phyloP scores from a whole-genome alignment of 805 yeast genomes.

The Teunomyces atbi region DNA sequence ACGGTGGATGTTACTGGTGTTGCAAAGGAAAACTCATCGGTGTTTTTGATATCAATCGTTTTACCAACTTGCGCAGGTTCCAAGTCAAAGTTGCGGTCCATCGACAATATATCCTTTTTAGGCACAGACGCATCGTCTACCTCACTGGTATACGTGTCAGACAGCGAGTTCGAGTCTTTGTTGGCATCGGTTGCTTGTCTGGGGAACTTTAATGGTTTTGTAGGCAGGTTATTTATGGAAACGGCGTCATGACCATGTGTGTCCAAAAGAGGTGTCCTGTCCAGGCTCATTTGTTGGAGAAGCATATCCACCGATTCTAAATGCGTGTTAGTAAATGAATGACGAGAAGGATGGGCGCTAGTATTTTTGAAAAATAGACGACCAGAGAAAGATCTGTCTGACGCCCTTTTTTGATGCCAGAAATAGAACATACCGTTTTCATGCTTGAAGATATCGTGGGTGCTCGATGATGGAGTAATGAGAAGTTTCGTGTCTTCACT shows the following conservation, averaged over 20 bases:
- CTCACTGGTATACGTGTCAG: slow-evolving; percentile 43
- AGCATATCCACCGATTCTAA: slow-evolving; percentile 30
- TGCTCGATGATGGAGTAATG: background rate
- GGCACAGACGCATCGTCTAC: slow-evolving; percentile 9
- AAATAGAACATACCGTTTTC: slow-evolving; percentile 27
- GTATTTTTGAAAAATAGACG: background rate
- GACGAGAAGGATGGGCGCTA: background rate
- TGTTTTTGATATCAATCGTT: slow-evolving; percentile 9
- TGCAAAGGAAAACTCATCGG: slow-evolving; percentile 26
- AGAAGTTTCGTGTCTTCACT: slow-evolving; percentile 2
- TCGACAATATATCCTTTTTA: slow-evolving; percentile 8
- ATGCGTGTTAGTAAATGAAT: background rate
- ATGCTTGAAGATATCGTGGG: slow-evolving; percentile 20
- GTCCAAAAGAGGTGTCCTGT: slow-evolving; percentile 1
- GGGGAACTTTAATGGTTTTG: slow-evolving; percentile 33
- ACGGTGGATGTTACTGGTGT: slow-evolving; percentile 22
- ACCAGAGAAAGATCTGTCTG: background rate
- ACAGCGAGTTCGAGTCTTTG: slow-evolving; percentile 37
- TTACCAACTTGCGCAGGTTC: slow-evolving; percentile 9
- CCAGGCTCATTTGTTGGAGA: slow-evolving; percentile 24
- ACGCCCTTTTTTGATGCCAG: background rate
- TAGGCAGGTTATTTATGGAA: slow-evolving; percentile 25
- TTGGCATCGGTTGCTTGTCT: slow-evolving; percentile 7
- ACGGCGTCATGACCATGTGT: background rate
- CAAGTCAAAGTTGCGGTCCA: slow-evolving; percentile 22